Conservation (phyloP, 2,329 filamentous ascomycete genomes). For the Ilyonectria destructans region DNA sequence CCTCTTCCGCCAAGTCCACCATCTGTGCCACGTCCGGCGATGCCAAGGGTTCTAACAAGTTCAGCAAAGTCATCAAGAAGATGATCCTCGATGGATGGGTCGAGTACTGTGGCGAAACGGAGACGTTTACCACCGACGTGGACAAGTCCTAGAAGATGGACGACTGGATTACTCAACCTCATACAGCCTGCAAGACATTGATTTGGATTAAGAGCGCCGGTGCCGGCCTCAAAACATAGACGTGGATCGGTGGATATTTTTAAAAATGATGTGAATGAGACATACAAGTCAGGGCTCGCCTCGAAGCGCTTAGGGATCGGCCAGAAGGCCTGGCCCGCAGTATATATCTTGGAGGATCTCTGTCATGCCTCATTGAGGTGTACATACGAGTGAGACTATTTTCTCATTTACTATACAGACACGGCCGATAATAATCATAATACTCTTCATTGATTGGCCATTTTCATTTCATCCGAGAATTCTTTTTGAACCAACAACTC, state of each 20-base stretch:
- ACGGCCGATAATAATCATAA: conserved; percentile 3
- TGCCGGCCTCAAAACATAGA: not conserved
- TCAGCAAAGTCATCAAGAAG: conserved; percentile 78
- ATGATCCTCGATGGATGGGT: conserved; percentile 77
- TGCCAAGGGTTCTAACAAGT: conserved; percentile 62
- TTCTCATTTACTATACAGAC: not conserved
- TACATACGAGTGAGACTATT: not conserved
- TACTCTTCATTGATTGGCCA: not conserved
- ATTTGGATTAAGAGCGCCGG: not conserved
- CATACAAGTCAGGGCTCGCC: not conserved
- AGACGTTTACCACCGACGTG: conserved; percentile 48
- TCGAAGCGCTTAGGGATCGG: not conserved
- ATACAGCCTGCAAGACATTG: not conserved
- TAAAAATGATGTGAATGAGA: not conserved
- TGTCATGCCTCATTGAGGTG: not conserved
- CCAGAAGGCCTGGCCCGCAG: not conserved
- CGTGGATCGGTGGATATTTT: not conserved
- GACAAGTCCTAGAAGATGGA: conserved; percentile 29
- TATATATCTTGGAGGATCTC: not conserved
- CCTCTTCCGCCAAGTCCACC: conserved; percentile 51
- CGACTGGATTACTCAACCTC: not conserved
- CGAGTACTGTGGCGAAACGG: conserved; percentile 65
- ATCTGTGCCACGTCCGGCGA: conserved; percentile 61
- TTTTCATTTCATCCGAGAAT: not conserved
- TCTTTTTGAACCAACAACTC: not conserved